These are phyloP conservation scores for Chimonanthus salicifolius DNA, from an alignment of 164 flowering plant genomes.

Conservation along the genomic window DNA sequence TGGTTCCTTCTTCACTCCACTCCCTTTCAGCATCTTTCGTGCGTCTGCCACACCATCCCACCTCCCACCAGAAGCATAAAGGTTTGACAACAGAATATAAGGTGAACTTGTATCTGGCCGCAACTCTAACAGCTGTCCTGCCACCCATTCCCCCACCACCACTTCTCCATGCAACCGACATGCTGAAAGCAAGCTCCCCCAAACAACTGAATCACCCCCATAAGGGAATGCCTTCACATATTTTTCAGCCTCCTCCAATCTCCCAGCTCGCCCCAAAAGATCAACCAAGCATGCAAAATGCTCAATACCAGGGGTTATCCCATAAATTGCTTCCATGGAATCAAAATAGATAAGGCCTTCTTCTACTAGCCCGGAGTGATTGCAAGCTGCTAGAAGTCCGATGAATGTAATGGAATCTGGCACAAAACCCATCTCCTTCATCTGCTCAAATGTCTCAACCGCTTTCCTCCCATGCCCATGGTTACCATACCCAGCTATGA, in stretches of 20 bases:
- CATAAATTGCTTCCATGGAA: slow-evolving; percentile 39
- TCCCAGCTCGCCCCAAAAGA: slow-evolving; percentile 68
- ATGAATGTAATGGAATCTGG: slow-evolving; percentile 70
- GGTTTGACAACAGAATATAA: slow-evolving; percentile 58
- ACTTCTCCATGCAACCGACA: slow-evolving; percentile 51
- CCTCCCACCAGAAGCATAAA: slow-evolving; percentile 56
- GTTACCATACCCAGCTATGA: slow-evolving; percentile 56
- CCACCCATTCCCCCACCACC: slow-evolving; percentile 43
- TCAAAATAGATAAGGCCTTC: slow-evolving; percentile 44
- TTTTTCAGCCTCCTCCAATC: slow-evolving; percentile 49
- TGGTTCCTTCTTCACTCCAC: slow-evolving; percentile 57
- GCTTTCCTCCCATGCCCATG: slow-evolving; percentile 54
- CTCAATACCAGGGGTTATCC: slow-evolving; percentile 36
- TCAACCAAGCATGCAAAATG: slow-evolving; percentile 75
- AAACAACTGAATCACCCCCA: slow-evolving; percentile 43
- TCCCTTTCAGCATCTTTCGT: slow-evolving; percentile 52
- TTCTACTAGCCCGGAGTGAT: slow-evolving; percentile 64
- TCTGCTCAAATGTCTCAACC: slow-evolving; percentile 40
- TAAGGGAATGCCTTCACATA: slow-evolving; percentile 28
- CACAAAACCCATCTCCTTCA: slow-evolving; percentile 31
- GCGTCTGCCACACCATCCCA: slow-evolving; percentile 61
- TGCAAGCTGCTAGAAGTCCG: slow-evolving; percentile 56
- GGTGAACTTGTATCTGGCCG: slow-evolving; percentile 52
- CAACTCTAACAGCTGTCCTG: slow-evolving; percentile 32
- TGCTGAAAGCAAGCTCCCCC: slow-evolving; percentile 71